These are phyloP conservation scores for Aureoboletus auriporus DNA, from an alignment of 768 basidiomycete genomes.

Conservation along the genomic window DNA sequence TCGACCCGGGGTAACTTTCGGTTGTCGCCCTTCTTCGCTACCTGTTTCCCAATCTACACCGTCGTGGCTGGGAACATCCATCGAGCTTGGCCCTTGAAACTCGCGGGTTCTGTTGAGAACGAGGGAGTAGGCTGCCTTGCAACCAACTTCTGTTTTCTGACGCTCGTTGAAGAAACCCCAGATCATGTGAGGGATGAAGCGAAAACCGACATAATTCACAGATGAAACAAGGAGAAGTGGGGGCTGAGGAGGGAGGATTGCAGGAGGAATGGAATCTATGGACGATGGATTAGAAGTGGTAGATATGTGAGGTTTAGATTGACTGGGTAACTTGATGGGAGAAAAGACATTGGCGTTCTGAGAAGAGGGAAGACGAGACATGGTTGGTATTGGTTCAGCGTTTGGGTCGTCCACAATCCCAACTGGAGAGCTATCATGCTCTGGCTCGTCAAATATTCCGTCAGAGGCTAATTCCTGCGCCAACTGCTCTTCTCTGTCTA, in stretches of 20 bases:
- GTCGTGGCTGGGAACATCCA: slow-evolving; percentile 15
- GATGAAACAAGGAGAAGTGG: slow-evolving; percentile 77
- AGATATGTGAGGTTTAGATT: slow-evolving; percentile 15
- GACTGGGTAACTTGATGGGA: slow-evolving; percentile 26
- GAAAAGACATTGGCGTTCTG: slow-evolving; percentile 31
- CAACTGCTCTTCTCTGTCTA: slow-evolving; percentile 71
- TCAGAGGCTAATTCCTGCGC: slow-evolving; percentile 65
- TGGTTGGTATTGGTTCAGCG: slow-evolving; percentile 40
- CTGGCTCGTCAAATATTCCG: slow-evolving; percentile 71
- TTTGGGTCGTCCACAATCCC: slow-evolving; percentile 26
- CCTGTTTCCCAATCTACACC: slow-evolving; percentile 5
- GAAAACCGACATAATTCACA: slow-evolving; percentile 73
- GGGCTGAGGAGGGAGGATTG: slow-evolving; percentile 65
- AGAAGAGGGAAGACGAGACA: slow-evolving; percentile 34
- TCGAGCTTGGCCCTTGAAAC: slow-evolving; percentile 37
- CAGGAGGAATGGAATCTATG: slow-evolving; percentile 45
- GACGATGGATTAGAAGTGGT: slow-evolving; percentile 20
- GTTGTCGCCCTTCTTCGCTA: slow-evolving; percentile 4
- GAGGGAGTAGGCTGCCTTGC: slow-evolving; percentile 75
- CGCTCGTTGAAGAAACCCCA: slow-evolving; percentile 92
- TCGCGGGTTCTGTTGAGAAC: slow-evolving; percentile 61
- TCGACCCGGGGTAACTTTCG: background rate
- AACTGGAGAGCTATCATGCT: slow-evolving; percentile 22
- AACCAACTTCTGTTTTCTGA: slow-evolving; percentile 71
- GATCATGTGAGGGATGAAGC: slow-evolving; percentile 84